Evolutionary conservation across 2,329 filamentous ascomycete genomes (phyloP).

Genomic region (Neofusicoccum umdonicola): DNA sequence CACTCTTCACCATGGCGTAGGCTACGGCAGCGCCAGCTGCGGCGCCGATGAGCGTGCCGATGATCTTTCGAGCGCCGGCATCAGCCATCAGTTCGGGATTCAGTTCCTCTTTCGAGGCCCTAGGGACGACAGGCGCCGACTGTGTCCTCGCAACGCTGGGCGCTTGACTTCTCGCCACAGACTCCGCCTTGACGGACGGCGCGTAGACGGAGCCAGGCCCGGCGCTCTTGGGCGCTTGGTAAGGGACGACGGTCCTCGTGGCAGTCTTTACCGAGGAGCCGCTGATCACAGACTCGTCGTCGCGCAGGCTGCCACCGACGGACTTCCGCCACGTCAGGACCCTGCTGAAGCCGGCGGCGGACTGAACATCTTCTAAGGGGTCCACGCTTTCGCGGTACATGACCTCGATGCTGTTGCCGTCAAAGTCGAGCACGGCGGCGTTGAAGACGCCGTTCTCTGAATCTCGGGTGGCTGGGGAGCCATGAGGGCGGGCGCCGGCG

Average conservation of each 20-base stretch:
- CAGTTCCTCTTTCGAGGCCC: conserved; percentile 25
- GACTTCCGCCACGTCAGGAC: conserved; percentile 43
- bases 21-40: conserved; percentile 74
- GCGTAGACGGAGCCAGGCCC: conserved; percentile 23
- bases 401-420: conserved; percentile 81
- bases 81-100: conserved; percentile 40
- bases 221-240: conserved; percentile 12
- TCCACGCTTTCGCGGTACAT: conserved; percentile 56
- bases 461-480: conserved; percentile 54
- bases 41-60: conserved; percentile 75
- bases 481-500: conserved; percentile 61
- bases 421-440: conserved; percentile 68
- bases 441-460: conserved; percentile 58
- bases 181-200: conserved; percentile 24
- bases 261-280: conserved; percentile 22
- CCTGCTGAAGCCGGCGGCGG: conserved; percentile 41
- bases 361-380: conserved; percentile 31
- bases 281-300: conserved; percentile 22
- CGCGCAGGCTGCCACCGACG: conserved; percentile 31
- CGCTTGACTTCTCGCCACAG: conserved; percentile 22
- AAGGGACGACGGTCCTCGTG: conserved; percentile 19
- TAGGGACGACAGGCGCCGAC: conserved; percentile 31
- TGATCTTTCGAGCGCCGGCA: conserved; percentile 60
- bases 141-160: conserved; percentile 30
- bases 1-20: conserved; percentile 68